Evolutionary conservation across 2,329 filamentous ascomycete species (phyloP).

Genomic region (Beauveria brongniartii): DNA sequence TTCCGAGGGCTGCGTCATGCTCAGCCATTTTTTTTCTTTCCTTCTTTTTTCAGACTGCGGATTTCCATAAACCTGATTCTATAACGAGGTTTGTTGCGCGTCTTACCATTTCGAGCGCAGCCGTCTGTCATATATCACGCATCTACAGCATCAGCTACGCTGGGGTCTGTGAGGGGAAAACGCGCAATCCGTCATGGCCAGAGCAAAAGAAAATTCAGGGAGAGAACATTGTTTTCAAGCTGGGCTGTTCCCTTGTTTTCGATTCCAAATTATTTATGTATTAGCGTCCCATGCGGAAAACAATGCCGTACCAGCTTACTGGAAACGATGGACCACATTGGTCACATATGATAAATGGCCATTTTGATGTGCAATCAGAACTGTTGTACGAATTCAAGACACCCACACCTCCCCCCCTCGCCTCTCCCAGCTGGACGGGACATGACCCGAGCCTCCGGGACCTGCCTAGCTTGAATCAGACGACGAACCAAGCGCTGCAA

Average conservation of each 20-base stretch:
- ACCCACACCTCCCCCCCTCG: neutral
- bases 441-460: slow-evolving; percentile 2
- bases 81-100: too few species aligned
- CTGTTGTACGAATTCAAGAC: neutral
- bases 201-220: neutral
- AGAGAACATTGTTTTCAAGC: too few species aligned
- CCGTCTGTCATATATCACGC: too few species aligned
- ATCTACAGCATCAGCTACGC: too few species aligned
- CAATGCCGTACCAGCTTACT: neutral
- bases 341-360: slow-evolving; percentile 1
- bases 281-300: neutral
- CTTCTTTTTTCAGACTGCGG: too few species aligned
- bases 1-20: too few species aligned
- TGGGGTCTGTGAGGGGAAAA: too few species aligned
- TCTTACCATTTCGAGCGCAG: too few species aligned
- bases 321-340: neutral
- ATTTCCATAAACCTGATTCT: too few species aligned
- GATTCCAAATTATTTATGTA: too few species aligned
- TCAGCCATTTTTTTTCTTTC: too few species aligned
- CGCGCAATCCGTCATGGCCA: neutral
- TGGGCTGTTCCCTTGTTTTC: neutral
- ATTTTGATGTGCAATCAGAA: too few species aligned
- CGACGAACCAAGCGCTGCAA: neutral
- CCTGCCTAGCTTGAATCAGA: neutral
- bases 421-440: neutral